A percentile compares a stretch with the other conserved stretches of the same genome.
Conservation (phyloP, 139 green algal species). For the Bryopsis sp. region DNA sequence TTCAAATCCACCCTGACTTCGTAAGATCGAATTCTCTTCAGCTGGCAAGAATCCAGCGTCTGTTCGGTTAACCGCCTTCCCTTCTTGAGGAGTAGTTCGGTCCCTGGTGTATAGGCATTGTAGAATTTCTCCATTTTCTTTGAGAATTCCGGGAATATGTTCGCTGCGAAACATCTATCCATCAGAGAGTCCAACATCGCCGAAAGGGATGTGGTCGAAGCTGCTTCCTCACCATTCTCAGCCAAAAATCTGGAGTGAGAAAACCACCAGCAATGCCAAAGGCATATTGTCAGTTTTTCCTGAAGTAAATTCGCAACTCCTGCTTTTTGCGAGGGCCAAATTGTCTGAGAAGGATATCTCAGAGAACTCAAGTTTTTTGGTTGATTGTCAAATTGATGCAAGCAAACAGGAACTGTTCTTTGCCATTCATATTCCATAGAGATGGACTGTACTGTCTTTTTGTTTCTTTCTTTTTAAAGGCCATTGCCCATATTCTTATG, state of each 20-base stretch:
- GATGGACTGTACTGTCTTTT: too few species aligned
- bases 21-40: slow-evolving; percentile 42
- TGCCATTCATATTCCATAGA: too few species aligned
- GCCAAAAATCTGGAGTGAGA: neutral
- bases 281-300: too few species aligned
- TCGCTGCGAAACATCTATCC: neutral
- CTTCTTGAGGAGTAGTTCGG: neutral
- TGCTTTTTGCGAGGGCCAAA: too few species aligned
- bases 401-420: too few species aligned
- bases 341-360: too few species aligned
- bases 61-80: slow-evolving; percentile 50
- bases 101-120: neutral
- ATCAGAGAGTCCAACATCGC: neutral
- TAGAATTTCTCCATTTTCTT: slow-evolving; percentile 6
- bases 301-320: too few species aligned
- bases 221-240: neutral
- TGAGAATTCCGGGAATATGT: neutral
- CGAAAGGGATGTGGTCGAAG: neutral
- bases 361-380: too few species aligned
- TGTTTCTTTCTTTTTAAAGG: too few species aligned
- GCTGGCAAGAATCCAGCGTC: slow-evolving; percentile 59
- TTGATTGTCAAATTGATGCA: too few species aligned
- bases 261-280: too few species aligned
- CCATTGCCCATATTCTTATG: too few species aligned
- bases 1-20: slow-evolving; percentile 45